Evolutionary conservation across 441 rosid species (phyloP), one percentile per base, ranked within the genome.

Genomic region (Iberis amara): DNA sequence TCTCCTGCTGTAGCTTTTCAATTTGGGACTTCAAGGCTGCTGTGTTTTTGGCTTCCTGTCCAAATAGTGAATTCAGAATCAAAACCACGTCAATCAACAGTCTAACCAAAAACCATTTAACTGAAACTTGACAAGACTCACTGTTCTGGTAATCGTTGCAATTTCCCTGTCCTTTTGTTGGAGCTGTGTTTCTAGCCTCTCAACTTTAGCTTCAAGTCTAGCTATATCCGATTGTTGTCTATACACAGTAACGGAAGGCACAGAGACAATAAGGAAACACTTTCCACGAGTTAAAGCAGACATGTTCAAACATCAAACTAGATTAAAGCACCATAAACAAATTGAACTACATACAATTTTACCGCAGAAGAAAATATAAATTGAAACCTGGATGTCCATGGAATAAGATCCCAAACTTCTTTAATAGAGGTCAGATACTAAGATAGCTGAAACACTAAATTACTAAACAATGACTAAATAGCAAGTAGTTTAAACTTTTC

Each of bases 131-230:
- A 40, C 8, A 42, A 26, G 62, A 62, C 95, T 71, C 60, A 92
- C 96, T 44, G 84, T 84, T 75, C 99, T 62, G 6, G 92, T 92
- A 36, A 86, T 89, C 1, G 99, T 89, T 27, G 99, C 97, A 50
- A 92, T 86, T 67, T 86, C 99, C 76, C 97, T 86, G 62, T 84
- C 96, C 66, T 92, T 92, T 32, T 82, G 79, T 66, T 86, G 90
- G 51, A 89, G 55, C 39, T 75, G 92, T 0, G 78, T 64, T 65
- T 89, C 97, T 43, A 92, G 85, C 80, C 99, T 82, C 84, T 92
- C 99, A 39, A 81, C 90, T 74, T 92, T 89, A 26, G 94, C 92
- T 71, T 92, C 97, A 64, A 89, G 75, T 65, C 99, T 79, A 21
- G 99, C 79, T 56, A 89, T 81, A 73, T 92, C 99, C 1, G 99